phyloP scores from a whole-genome alignment of 192 early-diverging fungal species.

The Entomortierella parvispora region DNA sequence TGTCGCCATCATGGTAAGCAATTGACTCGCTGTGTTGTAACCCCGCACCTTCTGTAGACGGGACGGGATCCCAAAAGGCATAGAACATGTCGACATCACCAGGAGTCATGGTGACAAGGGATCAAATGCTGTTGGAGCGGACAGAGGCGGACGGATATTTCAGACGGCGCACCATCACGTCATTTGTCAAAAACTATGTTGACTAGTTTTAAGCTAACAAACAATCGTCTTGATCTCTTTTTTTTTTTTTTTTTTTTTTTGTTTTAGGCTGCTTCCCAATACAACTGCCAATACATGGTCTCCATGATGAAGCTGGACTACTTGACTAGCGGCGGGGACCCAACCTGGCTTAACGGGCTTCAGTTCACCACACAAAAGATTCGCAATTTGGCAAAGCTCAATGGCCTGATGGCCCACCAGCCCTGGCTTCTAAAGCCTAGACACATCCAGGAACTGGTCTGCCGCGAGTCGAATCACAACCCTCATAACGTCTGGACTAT shows the following conservation, averaged over 20 bases:
- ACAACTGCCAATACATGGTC: constrained; percentile 64
- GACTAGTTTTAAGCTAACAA: not conserved
- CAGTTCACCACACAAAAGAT: constrained; percentile 60
- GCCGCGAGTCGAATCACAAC: constrained; percentile 44
- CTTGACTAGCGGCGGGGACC: constrained; percentile 60
- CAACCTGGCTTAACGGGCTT: constrained; percentile 60
- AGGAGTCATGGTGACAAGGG: too few species aligned
- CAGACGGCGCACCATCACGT: too few species aligned
- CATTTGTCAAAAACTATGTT: too few species aligned
- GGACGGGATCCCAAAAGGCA: not conserved
- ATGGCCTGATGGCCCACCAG: constrained; percentile 61
- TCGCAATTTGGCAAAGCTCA: constrained; percentile 54
- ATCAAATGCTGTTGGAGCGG: too few species aligned
- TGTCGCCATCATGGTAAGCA: constrained; percentile 65
- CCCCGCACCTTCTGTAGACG: not conserved
- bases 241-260: not conserved
- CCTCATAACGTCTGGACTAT: constrained; percentile 61
- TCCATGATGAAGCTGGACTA: constrained; percentile 63
- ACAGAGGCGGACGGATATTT: too few species aligned
- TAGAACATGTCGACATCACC: constrained; percentile 16
- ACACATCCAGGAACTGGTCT: constrained; percentile 55
- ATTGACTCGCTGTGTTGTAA: not conserved
- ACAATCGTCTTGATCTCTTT: not conserved
- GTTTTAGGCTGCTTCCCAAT: constrained; percentile 61
- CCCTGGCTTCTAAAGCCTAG: constrained; percentile 60